phyloP scores from a whole-genome alignment of 2,329 filamentous ascomycete genomes.

The Fusarium duplospermum region DNA sequence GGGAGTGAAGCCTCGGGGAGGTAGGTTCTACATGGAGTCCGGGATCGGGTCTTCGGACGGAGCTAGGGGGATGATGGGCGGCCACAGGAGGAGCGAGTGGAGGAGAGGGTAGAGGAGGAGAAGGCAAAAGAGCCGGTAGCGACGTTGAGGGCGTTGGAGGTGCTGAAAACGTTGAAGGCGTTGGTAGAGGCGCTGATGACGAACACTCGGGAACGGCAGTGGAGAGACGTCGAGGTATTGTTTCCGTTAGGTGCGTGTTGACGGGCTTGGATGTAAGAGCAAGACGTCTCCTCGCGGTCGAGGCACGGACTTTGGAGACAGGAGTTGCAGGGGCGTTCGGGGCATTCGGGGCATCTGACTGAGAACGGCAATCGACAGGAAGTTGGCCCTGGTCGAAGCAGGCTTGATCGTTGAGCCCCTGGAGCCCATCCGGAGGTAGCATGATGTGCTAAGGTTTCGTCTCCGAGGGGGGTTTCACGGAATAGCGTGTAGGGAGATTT shows the following conservation, averaged over 20 bases:
- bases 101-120: slow-evolving; percentile 8
- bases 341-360: slow-evolving; percentile 30
- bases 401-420: slow-evolving; percentile 38
- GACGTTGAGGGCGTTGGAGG: slow-evolving; percentile 6
- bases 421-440: slow-evolving; percentile 40
- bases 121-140: slow-evolving; percentile 5
- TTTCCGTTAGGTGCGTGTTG: slow-evolving; percentile 37
- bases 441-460: slow-evolving; percentile 46
- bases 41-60: slow-evolving; percentile 39
- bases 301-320: slow-evolving; percentile 36
- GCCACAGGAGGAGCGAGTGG: slow-evolving; percentile 30
- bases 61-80: slow-evolving; percentile 29
- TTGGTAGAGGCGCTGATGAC: slow-evolving; percentile 22
- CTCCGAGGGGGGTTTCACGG: slow-evolving; percentile 28
- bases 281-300: slow-evolving; percentile 28
- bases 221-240: slow-evolving; percentile 31
- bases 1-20: slow-evolving; percentile 46
- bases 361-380: slow-evolving; percentile 40
- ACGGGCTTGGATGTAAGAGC: slow-evolving; percentile 30
- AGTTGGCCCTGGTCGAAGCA: slow-evolving; percentile 30
- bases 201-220: slow-evolving; percentile 30
- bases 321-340: slow-evolving; percentile 30
- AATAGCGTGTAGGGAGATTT: slow-evolving; percentile 35
- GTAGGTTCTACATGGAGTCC: slow-evolving; percentile 43
- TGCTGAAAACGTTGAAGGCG: slow-evolving; percentile 5